A percentile compares a stretch with the other conserved stretches of the same genome.
Conservation (phyloP, 1,284 basidiomycete genomes). For the Trichosporon faecale region DNA sequence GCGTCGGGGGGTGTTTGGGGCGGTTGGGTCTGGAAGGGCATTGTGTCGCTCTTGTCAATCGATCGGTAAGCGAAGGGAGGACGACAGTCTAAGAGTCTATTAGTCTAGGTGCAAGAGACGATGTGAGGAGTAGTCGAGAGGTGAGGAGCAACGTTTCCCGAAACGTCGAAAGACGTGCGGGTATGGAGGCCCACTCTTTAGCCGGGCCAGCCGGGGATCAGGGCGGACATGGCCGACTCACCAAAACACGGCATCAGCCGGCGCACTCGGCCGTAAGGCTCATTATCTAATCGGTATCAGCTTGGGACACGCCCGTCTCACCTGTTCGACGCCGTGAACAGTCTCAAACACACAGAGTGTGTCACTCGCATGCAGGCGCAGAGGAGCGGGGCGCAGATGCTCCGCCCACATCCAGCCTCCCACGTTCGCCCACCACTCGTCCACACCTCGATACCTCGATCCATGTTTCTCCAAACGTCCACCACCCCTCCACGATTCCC, state of each 20-base stretch:
- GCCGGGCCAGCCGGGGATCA: not conserved
- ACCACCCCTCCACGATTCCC: not conserved
- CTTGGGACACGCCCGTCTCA: too few relatives aligned
- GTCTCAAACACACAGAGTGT: too few relatives aligned
- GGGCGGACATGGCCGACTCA: not conserved
- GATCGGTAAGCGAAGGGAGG: not conserved
- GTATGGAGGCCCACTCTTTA: not conserved
- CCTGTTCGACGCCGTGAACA: too few relatives aligned
- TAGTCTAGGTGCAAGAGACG: not conserved
- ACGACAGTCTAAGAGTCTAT: not conserved
- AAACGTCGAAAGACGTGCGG: not conserved
- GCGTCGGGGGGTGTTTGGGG: constrained; percentile 9
- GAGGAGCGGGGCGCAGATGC: too few relatives aligned
- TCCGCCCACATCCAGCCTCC: too few relatives aligned
- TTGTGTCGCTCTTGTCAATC: not conserved
- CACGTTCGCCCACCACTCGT: too few relatives aligned
- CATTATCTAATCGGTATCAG: not conserved
- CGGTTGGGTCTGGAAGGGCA: constrained; percentile 11
- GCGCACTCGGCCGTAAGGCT: not conserved
- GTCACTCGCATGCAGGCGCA: too few relatives aligned
- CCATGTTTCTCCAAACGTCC: too few relatives aligned
- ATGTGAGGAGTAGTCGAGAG: not conserved
- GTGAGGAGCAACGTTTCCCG: not conserved
- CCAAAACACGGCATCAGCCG: not conserved
- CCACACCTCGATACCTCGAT: too few relatives aligned